Evolutionary conservation across 495 filamentous ascomycete species (phyloP), one percentile per base, ranked within the genome.

Genomic region (Paragyromitra xinjiangensis): DNA sequence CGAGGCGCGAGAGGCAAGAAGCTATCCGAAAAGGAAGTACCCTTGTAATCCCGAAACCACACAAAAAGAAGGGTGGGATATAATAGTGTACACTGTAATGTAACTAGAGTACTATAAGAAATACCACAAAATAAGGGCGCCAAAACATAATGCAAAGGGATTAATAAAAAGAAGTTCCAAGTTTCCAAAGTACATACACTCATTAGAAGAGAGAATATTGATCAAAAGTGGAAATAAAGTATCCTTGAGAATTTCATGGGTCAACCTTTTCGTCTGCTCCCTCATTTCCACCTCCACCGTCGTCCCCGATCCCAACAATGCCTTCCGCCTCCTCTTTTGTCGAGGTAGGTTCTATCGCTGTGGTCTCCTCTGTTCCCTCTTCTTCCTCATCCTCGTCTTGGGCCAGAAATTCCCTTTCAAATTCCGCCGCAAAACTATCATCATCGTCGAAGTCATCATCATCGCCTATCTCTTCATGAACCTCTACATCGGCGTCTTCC

Each of bases 211-310:
- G 40, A 34, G 11, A 42, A 34, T 29, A 51, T 24, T n/a, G 64
- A 72, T 51, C 51, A 75, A 44, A 77, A 78, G 26, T 76, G 44
- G 16, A 74, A 51, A 66, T 75, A 77, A 74, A 50, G 22, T 9
- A 59, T 42, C 22, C 87, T 86, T 42, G 86, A 86, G 42, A 4
- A 37, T 34, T 44, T 65, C 44, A 71, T 26, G 77, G 48, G 56
- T 67, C 39, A 34, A 26, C 51, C 39, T 66, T 75, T 45, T 64
- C 37, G 37, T 63, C 59, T 34, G 64, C 70, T n/a, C 62, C 78
- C 12, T 37, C 58, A 22, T 53, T 61, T 50, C 51, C 59, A 8
- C 64, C 53, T 50, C 62, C 53, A 58, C 62, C 77, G 48, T 71
- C 73, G 59, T 77, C 69, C 19, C 29, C 51, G 45, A 24, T 19